phyloP scores from a whole-genome alignment of 176 grass and related monocot genomes.

The Raddia guianensis region DNA sequence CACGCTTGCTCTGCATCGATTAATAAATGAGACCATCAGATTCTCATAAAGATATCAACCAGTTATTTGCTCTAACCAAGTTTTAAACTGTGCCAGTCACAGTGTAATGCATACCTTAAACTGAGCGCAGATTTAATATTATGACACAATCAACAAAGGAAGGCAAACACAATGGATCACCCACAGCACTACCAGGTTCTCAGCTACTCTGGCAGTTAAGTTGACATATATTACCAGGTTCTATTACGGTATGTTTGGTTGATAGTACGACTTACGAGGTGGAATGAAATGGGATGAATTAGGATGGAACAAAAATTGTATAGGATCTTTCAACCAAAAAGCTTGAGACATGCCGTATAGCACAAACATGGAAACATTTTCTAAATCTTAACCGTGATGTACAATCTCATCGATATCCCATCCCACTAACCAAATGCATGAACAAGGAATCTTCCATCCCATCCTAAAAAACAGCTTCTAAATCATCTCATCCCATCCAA shows the following conservation, averaged over 20 bases:
- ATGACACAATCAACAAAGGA: background rate
- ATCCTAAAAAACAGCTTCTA: no score
- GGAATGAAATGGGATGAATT: no score
- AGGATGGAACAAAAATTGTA: no score
- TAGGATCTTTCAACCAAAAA: no score
- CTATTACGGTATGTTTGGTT: background rate
- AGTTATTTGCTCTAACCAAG: background rate
- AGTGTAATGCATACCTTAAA: background rate
- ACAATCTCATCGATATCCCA: no score
- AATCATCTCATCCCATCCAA: no score
- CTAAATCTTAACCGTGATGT: no score
- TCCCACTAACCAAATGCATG: no score
- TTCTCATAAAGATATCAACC: slow-evolving; percentile 7
- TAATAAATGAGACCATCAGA: slow-evolving; percentile 20
- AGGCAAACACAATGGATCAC: slow-evolving; percentile 15
- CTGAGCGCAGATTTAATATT: slow-evolving; percentile 2
- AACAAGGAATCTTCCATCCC: no score
- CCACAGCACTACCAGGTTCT: slow-evolving; percentile 20
- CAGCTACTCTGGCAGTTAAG: slow-evolving; percentile 13
- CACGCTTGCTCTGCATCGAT: slow-evolving; percentile 69
- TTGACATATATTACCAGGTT: slow-evolving; percentile 19
- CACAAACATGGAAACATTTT: no score
- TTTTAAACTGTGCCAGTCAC: slow-evolving; percentile 13
- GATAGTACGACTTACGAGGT: no score
- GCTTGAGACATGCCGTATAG: no score